Evolutionary conservation across 768 basidiomycete genomes (phyloP), one percentile per base, ranked within the genome.

Genomic region (Trametes sanguinea): DNA sequence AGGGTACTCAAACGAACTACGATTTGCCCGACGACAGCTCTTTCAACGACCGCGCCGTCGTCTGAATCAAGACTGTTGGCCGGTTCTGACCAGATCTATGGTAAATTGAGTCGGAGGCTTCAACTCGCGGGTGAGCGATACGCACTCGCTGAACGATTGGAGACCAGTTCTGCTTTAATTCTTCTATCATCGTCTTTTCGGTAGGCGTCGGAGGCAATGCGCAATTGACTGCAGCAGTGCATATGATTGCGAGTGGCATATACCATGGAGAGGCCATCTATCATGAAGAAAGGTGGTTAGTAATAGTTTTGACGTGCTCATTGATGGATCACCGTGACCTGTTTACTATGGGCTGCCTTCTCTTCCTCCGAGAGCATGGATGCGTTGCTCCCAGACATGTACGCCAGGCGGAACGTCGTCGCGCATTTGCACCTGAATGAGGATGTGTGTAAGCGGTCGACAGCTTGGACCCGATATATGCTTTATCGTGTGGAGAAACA

Each of bases 31-130:
- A 61, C 44, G 1, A 61, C 4, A 6, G 39, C 35, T 11, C 60
- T 44, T 33, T 55, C 60, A 4, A 44, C 22, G 4, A 33, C 53
- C 6, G 3, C 46, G 6, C 22, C 55, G 4, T 16, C 9, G 3
- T 54, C 53, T 6, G 53, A 8, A 11, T 40, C 45, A 11, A 61
- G 40, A 22, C 27, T 55, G 13, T 50, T 35, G 1, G 32, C 35
- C 16, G 60, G 60, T 32, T 61, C 52, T 14, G 44, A 39, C 60
- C 60, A 61, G 14, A 61, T 54, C 60, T 55, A 22, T 22, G 22
- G 22, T 22, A 22, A 22, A 22, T 22, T 22, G 22, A 22, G 22
- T 22, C 22, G 22, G 22, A 22, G 22, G 22, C 22, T 22, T 22
- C 22, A 22, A 22, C 22, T 22, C 22, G 22, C 22, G 22, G 22